Conservation (phyloP, 306 rosid genomes). For the Casuarina cunninghamiana region DNA sequence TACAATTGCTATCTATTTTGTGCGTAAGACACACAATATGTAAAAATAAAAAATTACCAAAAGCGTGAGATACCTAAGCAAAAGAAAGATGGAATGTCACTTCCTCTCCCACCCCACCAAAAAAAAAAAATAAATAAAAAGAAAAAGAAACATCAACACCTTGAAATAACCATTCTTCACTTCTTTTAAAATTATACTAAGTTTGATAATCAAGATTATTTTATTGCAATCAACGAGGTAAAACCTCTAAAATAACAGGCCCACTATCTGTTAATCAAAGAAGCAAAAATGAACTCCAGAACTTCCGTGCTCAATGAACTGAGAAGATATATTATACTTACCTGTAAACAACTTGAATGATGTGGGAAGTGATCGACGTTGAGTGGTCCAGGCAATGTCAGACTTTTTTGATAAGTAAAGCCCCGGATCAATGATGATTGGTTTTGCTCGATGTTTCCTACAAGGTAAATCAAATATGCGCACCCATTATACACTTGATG, state of each 20-base stretch:
- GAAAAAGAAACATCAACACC: constrained; percentile 8
- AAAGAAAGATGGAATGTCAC: background rate
- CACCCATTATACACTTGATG: constrained; percentile 11
- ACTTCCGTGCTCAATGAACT: constrained; percentile 32
- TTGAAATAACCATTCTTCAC: background rate
- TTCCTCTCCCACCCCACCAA: constrained; percentile 27
- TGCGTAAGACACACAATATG: background rate
- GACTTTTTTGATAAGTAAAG: constrained; percentile 69
- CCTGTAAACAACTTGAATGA: constrained; percentile 72
- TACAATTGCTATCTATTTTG: background rate
- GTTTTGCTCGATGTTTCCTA: constrained; percentile 93
- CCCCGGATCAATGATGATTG: constrained; percentile 72
- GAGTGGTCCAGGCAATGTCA: constrained; percentile 76
- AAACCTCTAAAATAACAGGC: background rate
- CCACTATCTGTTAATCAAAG: background rate
- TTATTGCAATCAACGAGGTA: background rate
- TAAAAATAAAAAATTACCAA: background rate
- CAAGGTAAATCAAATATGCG: constrained; percentile 18
- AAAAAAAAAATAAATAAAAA: background rate
- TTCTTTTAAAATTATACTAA: background rate
- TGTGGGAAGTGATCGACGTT: constrained; percentile 85
- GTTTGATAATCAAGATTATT: constrained; percentile 1
- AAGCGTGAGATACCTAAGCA: background rate
- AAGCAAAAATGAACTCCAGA: constrained; percentile 1
- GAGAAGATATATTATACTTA: background rate